Evolutionary conservation across 345 rosid genomes (phyloP), one percentile per base, ranked within the genome.

Genomic region (Sonneratia alba): DNA sequence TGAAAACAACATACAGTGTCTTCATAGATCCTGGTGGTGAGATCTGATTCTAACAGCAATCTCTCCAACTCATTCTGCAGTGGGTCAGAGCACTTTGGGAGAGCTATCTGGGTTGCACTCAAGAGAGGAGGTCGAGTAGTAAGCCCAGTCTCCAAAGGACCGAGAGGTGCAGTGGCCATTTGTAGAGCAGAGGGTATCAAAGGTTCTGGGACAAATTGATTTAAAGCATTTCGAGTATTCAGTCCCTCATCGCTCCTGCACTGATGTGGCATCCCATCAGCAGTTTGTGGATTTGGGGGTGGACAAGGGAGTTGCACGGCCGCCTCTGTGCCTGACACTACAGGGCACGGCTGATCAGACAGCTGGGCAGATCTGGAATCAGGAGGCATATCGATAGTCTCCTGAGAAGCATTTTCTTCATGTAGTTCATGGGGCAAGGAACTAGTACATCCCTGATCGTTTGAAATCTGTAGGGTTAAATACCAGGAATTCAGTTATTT

Each of bases 31-130:
- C 62, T 81, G 72, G 49, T 47, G 63, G 67, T 73, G 27, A 73
- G 78, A 16, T 86, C 88, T 36, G 16, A 72, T 63, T 84, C 88
- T 68, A 51, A 72, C 7, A 21, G 16, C 48, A 88, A 67, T 71
- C 83, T 83, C 47, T 88, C 87, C 75, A 90, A 73, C 79, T 90
- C 92, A 69, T 73, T 80, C 72, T 90, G 82, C 69, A 87, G 86
- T 18, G 96, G 92, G 70, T 86, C 89, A 9, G n/a, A 73, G 64
- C 4, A 71, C 19, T 61, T 24, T 11, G 75, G 74, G 7, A 19
- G 21, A 71, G 84, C 81, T 66, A 73, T 69, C 71, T 73, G 75
- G 15, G 74, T 75, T 27, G 72, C 66, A 32, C 55, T 72, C 36
- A 74, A 11, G 53, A 76, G 40, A 40, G 71, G 66, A 72, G 77